phyloP scores from a whole-genome alignment of 169 alveolate genomes.

The Eimeria praecox region DNA sequence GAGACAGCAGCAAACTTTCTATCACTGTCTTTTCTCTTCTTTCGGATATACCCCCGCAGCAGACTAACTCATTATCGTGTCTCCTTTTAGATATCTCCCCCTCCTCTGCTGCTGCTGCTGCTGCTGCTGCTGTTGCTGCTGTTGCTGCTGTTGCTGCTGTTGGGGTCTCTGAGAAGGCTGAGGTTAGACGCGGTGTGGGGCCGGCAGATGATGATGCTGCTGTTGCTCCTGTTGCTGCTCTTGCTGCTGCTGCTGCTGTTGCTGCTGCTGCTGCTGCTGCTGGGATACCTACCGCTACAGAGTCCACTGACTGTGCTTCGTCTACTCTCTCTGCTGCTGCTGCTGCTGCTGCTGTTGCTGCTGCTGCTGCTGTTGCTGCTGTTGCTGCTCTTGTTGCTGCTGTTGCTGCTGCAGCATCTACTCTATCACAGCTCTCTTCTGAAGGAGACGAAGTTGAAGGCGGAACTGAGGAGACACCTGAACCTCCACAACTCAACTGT shows the following conservation, averaged over 20 bases:
- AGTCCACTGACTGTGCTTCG: background rate
- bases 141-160: background rate
- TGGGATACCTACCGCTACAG: background rate
- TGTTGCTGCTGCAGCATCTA: background rate
- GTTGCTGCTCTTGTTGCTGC: slow-evolving; percentile 20
- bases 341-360: slow-evolving; percentile 37
- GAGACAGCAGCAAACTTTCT: no score
- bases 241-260: background rate
- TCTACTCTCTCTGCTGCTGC: background rate
- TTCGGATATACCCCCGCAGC: no score
- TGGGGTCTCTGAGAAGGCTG: background rate
- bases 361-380: no score
- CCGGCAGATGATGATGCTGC: background rate
- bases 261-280: background rate
- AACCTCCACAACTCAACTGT: background rate
- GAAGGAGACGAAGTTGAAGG: background rate
- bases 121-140: slow-evolving; percentile 39
- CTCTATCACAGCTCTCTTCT: background rate
- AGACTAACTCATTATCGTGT: no score
- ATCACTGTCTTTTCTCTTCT: no score
- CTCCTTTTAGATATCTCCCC: background rate
- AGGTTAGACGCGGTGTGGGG: background rate
- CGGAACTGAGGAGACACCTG: background rate
- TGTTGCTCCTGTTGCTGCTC: slow-evolving; percentile 21
- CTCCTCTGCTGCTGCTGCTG: background rate